Evolutionary conservation across 345 rosid species (phyloP), one percentile per base, ranked within the genome.

Genomic region (Eucalyptus decipiens): DNA sequence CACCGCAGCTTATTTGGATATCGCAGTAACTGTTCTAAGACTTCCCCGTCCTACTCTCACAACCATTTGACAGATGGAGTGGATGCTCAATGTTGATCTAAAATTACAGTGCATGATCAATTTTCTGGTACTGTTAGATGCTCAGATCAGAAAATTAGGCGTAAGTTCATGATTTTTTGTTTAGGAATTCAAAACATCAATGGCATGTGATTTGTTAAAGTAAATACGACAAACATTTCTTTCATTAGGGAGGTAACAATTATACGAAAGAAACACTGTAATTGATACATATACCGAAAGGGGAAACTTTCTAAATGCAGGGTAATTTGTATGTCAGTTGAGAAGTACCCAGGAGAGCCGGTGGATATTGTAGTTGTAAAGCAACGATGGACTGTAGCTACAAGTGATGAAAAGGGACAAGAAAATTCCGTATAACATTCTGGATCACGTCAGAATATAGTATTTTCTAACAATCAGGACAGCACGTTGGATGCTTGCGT

Each of bases 401-500:
- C 80, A 8, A 67, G 40, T 32, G 40, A 67, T 9, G 37, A 85
- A 34, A 85, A 47, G 40, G 32, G 56, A 34, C 50, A 23, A 23
- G 50, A 14, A 83, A 24, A 67, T 32, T 32, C 21, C 16, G 80
- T n/a, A 67, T 32, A 32, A 45, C 87, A 85, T 85, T 28, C 40
- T 26, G 54, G 37, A 40, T 30, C 11, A 17, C 11, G 52, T 9
- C 34, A 26, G 56, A 86, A n/a, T 49, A n/a, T 24, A 7, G 60
- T 86, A 18, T 72, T 86, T 49, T 28, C 34, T 86, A n/a, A 58
- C 65, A 45, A 90, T 94, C 94, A 95, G 24, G 95, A 94, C 62
- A 95, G 90, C 37, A 91, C 94, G 86, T 93, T 92, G 89, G 93
- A 93, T 45, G 93, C 93, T 89, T 94, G 94, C 8, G 95, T 92